Evolutionary conservation across 2,329 filamentous ascomycete species (phyloP), one percentile per base, ranked within the genome.

Genomic region (Clonostachys byssicola): DNA sequence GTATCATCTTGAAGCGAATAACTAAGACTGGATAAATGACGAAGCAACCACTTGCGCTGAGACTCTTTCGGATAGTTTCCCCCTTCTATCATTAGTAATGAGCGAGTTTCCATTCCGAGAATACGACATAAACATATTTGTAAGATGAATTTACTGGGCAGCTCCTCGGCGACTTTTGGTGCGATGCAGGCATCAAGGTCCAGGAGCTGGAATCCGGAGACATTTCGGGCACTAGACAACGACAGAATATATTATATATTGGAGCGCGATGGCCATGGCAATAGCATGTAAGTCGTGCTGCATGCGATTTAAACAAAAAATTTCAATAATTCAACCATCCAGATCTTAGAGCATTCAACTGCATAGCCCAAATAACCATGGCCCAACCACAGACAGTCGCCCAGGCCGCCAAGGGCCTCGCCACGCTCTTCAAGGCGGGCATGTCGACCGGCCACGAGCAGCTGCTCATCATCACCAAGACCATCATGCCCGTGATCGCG

Each of bases 401-500:
- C 36, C 14, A 42, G 40, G 20, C 51, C 34, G 44, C 39, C 6
- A 23, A 42, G 33, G 39, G 46, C 6, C 47, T 47, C 34, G 42
- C 43, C 45, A 40, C 42, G 30, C 48, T 59, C 36, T 48, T 40
- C 2, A 34, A 48, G 5, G 18, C 47, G 35, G 49, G 50, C 42
- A 38, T 17, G 42, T 50, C 34, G 13, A n/a, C 36, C 36, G 36
- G 36, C 14, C 36, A 39, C 14, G 16, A 47, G 6, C 20, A 46
- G n/a, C 33, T 51, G 30, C n/a, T 52, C 6, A 20, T 34, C 7
- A 33, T 30, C 13, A 56, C 60, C 0, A 49, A 45, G 2, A 52
- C 50, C 7, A 40, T 61, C 9, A 42, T 60, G 46, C 43, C 47
- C 1, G 20, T 41, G 2, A 34, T 65, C 0, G 52, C 54, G 3